phyloP scores from a whole-genome alignment of 371 early-diverging fungal genomes.

The Lichtheimia corymbifera region DNA sequence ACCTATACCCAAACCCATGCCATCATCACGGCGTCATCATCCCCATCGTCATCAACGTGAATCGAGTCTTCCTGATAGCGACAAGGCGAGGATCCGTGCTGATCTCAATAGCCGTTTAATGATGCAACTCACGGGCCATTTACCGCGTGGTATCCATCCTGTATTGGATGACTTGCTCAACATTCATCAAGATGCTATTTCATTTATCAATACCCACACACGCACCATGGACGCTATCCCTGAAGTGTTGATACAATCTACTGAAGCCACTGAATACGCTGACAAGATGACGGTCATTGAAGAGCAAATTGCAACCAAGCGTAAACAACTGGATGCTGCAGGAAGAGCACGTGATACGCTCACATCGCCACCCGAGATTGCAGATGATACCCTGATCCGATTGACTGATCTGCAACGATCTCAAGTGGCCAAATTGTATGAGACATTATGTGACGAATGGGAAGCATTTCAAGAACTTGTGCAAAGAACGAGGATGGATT shows the following conservation, averaged over 20 bases:
- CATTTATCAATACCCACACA: constrained; percentile 40
- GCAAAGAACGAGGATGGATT: constrained; percentile 33
- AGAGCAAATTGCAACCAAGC: constrained; percentile 30
- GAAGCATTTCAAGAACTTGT: constrained; percentile 31
- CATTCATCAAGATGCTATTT: constrained; percentile 38
- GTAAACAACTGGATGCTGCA: constrained; percentile 29
- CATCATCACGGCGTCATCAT: constrained; percentile 20
- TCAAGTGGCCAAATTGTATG: constrained; percentile 34
- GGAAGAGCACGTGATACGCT: constrained; percentile 28
- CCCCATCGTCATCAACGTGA: constrained; percentile 20
- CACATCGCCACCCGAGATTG: constrained; percentile 33
- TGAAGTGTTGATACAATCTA: constrained; percentile 31
- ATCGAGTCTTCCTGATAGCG: constrained; percentile 41
- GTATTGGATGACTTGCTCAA: constrained; percentile 39
- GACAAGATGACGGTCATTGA: constrained; percentile 40
- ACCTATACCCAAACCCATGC: constrained; percentile 39
- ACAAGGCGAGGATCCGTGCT: constrained; percentile 44
- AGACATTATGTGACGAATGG: constrained; percentile 37
- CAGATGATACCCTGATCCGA: constrained; percentile 30
- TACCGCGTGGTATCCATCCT: constrained; percentile 49
- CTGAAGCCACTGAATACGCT: constrained; percentile 33
- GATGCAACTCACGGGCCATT: constrained; percentile 49
- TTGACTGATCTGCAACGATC: constrained; percentile 42
- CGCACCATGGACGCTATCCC: constrained; percentile 43
- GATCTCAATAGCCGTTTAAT: constrained; percentile 39